Conservation (phyloP, 2,329 filamentous ascomycete genomes). For the Delphinella strobiligena region DNA sequence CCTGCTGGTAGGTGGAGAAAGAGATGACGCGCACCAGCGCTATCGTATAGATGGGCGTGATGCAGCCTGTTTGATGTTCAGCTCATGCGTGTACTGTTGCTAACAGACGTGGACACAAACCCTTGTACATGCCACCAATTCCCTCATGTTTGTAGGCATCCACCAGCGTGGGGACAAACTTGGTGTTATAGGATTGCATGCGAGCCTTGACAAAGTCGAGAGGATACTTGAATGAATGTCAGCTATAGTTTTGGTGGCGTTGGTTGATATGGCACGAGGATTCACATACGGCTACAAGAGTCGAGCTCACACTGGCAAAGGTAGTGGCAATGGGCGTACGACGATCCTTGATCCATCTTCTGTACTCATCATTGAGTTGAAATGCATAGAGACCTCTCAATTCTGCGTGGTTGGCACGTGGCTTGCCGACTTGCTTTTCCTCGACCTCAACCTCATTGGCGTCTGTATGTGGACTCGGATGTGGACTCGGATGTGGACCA, state of each 20-base stretch:
- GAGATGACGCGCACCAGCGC: constrained; percentile 66
- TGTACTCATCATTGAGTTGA: constrained; percentile 27
- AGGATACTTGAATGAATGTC: constrained; percentile 44
- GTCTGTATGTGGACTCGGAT: too few relatives aligned
- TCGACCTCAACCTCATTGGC: too few relatives aligned
- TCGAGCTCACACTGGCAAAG: constrained; percentile 65
- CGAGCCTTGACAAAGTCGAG: constrained; percentile 83
- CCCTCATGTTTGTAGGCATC: constrained; percentile 54
- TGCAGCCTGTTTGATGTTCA: constrained; percentile 53
- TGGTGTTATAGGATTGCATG: constrained; percentile 66
- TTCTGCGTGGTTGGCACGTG: too few relatives aligned
- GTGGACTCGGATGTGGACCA: too few relatives aligned
- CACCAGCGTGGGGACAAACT: constrained; percentile 53
- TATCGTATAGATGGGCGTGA: constrained; percentile 68
- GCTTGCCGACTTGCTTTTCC: too few relatives aligned
- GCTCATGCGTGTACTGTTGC: too few relatives aligned
- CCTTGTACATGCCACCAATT: constrained; percentile 38
- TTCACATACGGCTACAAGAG: constrained; percentile 56
- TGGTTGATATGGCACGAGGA: background rate
- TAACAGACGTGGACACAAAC: too few relatives aligned
- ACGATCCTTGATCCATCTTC: constrained; percentile 59
- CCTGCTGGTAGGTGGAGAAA: constrained; percentile 67
- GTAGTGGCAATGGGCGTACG: constrained; percentile 71
- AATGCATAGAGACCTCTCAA: background rate
- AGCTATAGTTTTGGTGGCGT: background rate